These are phyloP conservation scores for Phytophthora agathidicida DNA, from an alignment of 352 stramenopile genomes.

Conservation along the genomic window DNA sequence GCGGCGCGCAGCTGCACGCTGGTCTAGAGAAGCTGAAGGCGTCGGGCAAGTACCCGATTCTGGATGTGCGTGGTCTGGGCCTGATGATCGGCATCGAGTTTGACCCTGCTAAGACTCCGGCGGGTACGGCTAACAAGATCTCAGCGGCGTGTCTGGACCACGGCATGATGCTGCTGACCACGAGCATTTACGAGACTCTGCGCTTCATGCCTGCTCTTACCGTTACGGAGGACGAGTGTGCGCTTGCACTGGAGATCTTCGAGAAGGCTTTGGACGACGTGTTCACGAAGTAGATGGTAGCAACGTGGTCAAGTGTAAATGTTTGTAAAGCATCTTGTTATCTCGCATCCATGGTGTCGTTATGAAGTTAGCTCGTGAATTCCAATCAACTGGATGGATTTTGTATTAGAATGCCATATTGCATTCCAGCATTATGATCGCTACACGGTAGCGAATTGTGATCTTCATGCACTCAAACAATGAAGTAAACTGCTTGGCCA, in stretches of 20 bases:
- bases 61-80: slow-evolving; percentile 91
- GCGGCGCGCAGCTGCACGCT: slow-evolving; percentile 75
- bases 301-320: too few species aligned
- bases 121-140: slow-evolving; percentile 76
- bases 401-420: too few species aligned
- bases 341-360: too few species aligned
- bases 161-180: slow-evolving; percentile 92
- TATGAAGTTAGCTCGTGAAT: too few species aligned
- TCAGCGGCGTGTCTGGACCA: slow-evolving; percentile 83
- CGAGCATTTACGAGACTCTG: slow-evolving; percentile 92
- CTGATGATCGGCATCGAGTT: slow-evolving; percentile 95
- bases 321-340: too few species aligned
- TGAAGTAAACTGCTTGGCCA: too few species aligned
- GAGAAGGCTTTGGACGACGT: slow-evolving; percentile 60
- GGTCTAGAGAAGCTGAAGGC: slow-evolving; percentile 81
- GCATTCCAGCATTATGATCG: too few species aligned
- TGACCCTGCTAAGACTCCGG: slow-evolving; percentile 49
- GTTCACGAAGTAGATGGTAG: slow-evolving; percentile 46
- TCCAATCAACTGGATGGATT: too few species aligned
- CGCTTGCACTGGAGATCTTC: slow-evolving; percentile 61
- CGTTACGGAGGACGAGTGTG: slow-evolving; percentile 79
- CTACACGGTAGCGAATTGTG: too few species aligned
- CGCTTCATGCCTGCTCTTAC: slow-evolving; percentile 94
- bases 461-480: too few species aligned
- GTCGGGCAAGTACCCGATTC: slow-evolving; percentile 77